Base-by-base conservation (phyloP, 164 flowering plant genomes). In the Magnolia sinica region DNA sequence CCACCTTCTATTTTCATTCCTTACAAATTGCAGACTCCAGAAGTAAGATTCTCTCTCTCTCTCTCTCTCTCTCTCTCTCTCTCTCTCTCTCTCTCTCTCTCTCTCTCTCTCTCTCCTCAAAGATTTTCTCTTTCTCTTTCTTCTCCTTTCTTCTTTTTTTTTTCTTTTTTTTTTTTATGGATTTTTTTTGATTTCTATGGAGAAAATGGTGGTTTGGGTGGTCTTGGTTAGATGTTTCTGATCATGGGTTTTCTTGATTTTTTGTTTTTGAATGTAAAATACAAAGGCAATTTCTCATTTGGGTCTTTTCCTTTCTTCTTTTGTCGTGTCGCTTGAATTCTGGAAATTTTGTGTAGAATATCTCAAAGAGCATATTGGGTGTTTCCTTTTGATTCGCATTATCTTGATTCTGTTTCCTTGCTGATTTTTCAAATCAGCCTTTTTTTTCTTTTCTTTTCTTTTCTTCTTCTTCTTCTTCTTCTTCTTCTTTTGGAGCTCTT, bases 1-100 rank as follows among this genome's bases (percentile, higher is more conserved):
- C 97, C 97, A 78, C 98, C 98, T 66, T 87, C 84, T 81, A 83
- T 92, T 31, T 92, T 84, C 87, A 83, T 78, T 59, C 97, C 97
- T 0, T 90, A 89, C 76, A 37, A 79, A 76, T 76, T 90, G 75
- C 86, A 83, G 29, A 82, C 80, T 59, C 81, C 81, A 23, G 93
- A 91, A 90, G 98, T 92, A 84, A 73, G 27, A 37, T 71, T 2
- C 1, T 18, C 50, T 27, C 14, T 31, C 49, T 31, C 70, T 24
- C 61, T 58, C 63, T 58, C 18, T 10, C 11, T 16, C 11, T 58
- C 29, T 27, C 29, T 27, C 29, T 27, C 29, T 27, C 29, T 27
- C 29, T 27, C 29, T 27, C 29, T 58, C 18, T 58, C 24, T 1
- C 16, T 0, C 16, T 51, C 23, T 45, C 8, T 8, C 8, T 74